Percentiles rank a stretch among this genome's conserved stretches.
These are phyloP conservation scores for Podila minutissima DNA, from an alignment of 192 early-diverging fungal genomes.

Conservation along the genomic window DNA sequence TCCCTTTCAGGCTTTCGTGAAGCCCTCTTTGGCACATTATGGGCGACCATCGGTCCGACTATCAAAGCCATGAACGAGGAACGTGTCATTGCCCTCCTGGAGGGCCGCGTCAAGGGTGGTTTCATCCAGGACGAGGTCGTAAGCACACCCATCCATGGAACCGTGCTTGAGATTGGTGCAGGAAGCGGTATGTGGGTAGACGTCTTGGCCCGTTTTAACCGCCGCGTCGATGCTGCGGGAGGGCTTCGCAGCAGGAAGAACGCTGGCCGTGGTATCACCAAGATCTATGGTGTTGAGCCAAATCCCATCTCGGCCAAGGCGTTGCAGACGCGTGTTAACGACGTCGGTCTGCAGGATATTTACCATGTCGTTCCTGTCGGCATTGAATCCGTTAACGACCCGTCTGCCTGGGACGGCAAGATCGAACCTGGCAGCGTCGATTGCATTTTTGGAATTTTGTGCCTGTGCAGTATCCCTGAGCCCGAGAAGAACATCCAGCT, in stretches of 20 bases:
- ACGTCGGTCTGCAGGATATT: slow-evolving; percentile 9
- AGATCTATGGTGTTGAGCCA: slow-evolving; percentile 13
- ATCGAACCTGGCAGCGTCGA: slow-evolving; percentile 9
- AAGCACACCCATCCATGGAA: slow-evolving; percentile 9
- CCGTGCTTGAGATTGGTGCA: slow-evolving; percentile 16
- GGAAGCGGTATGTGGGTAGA: slow-evolving; percentile 16
- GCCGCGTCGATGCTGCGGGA: neutral
- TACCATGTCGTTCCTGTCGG: slow-evolving; percentile 12
- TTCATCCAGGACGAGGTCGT: slow-evolving; percentile 1
- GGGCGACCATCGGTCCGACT: neutral
- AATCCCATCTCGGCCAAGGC: slow-evolving; percentile 15
- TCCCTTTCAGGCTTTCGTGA: slow-evolving; percentile 9
- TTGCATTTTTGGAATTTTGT: slow-evolving; percentile 5
- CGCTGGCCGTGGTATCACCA: slow-evolving; percentile 2
- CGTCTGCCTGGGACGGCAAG: slow-evolving; percentile 6
- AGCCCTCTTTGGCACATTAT: slow-evolving; percentile 9
- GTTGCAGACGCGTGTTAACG: slow-evolving; percentile 6
- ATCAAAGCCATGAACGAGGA: slow-evolving; percentile 5
- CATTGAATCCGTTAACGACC: slow-evolving; percentile 5
- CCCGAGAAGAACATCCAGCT: slow-evolving; percentile 6
- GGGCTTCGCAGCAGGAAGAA: slow-evolving; percentile 4
- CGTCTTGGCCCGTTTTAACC: slow-evolving; percentile 9
- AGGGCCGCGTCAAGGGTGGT: slow-evolving; percentile 10
- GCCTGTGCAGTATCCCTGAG: slow-evolving; percentile 14
- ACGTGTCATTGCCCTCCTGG: slow-evolving; percentile 4